phyloP scores from a whole-genome alignment of 305 asterid species.

The Solanum aculeatissimum region DNA sequence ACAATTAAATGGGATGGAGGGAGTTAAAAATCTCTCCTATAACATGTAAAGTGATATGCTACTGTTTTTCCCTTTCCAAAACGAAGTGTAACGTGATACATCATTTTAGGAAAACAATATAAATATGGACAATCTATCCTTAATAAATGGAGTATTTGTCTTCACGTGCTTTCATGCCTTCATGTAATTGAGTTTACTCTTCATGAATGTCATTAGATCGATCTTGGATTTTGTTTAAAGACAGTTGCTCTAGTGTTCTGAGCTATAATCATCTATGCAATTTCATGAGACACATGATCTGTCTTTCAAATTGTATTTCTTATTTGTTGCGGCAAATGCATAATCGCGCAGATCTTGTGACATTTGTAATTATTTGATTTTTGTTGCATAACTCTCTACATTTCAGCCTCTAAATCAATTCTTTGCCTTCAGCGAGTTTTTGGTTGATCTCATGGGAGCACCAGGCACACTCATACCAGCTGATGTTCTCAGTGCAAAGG shows the following conservation, averaged over 20 bases:
- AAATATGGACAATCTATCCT: neutral
- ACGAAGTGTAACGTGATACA: neutral
- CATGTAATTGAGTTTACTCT: neutral
- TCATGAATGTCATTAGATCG: neutral
- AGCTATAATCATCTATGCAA: neutral
- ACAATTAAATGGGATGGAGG: neutral
- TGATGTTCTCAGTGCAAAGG: conserved; percentile 67
- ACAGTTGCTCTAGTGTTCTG: neutral
- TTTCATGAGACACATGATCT: neutral
- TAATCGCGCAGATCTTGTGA: neutral
- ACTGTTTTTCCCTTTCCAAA: neutral
- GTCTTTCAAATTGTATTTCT: neutral
- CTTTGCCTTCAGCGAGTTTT: conserved; percentile 67
- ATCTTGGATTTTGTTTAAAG: neutral
- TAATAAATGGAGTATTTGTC: neutral
- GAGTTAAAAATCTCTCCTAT: neutral
- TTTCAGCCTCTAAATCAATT: conserved; percentile 24
- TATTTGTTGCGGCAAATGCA: neutral
- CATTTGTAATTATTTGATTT: neutral
- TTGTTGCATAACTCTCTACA: conserved; percentile 2
- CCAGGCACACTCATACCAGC: conserved; percentile 96
- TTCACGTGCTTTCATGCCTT: neutral
- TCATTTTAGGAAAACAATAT: neutral
- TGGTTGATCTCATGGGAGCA: conserved; percentile 99
- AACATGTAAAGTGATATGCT: neutral